Evolutionary conservation across 331 rosid genomes (phyloP), one percentile per base, ranked within the genome.

Genomic region (Acacia pycnantha): DNA sequence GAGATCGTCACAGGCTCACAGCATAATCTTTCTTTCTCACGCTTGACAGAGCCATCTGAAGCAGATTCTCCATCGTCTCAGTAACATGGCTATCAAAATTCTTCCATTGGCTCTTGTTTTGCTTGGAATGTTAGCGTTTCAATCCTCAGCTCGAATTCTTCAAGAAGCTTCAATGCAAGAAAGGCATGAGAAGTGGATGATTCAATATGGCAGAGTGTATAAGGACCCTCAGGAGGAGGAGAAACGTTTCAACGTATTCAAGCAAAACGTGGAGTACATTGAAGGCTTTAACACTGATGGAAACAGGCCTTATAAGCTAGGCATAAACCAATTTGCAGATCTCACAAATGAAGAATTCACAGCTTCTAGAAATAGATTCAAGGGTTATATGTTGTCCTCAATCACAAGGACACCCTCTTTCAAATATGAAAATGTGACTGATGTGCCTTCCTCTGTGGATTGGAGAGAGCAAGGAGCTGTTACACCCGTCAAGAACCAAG

Each of bases 381-480:
- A 88, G 75, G 86, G 84, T 0, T 86, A 79, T 16, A 78, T 81
- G 47, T 67, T 83, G 46, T 83, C 93, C 46, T 67, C 90, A 8
- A 51, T 69, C 40, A 64, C 41, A 12, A 71, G 78, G 29, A 67
- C 87, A 26, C 5, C 78, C 53, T 26, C 82, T 43, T 91, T 86
- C 14, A 89, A 67, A 56, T 85, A 91, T 9, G 88, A 79, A 69
- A 86, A 87, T 66, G 84, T 68, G 41, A 83, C 67, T 7, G 67
- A 44, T 1, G 31, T 77, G 6, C 89, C 89, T 18, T 19, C 84
- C n/a, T 21, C 83, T 0, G 14, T 91, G 24, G 90, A 89, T 58
- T 89, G 90, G 92, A 91, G 89, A 56, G 56, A 77, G 50, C 73
- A 86, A 69, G 92, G 88, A 41, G 88, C 84, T 9, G 93, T 89